Evolutionary conservation across 345 rosid genomes (phyloP).

Genomic region (Gossypium stocksii): DNA sequence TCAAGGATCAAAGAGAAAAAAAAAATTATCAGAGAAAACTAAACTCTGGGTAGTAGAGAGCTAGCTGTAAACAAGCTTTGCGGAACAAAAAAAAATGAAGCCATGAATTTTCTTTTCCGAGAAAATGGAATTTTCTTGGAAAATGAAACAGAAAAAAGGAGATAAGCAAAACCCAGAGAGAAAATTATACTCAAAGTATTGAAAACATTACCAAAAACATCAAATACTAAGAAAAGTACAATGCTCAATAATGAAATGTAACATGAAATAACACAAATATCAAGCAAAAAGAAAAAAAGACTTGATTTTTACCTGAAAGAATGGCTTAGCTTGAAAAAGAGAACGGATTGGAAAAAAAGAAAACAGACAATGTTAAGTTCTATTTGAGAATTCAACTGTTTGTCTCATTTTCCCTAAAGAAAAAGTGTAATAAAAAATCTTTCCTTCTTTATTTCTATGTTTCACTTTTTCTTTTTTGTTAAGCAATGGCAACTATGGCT

Average conservation of each 20-base stretch:
- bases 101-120: conserved; percentile 2
- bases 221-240: background rate
- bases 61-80: background rate
- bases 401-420: too few relatives aligned
- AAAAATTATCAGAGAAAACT: background rate
- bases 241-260: background rate
- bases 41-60: background rate
- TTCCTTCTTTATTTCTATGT: too few relatives aligned
- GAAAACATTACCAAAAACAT: background rate
- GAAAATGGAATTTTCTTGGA: background rate
- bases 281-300: background rate
- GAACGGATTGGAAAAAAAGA: background rate
- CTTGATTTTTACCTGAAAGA: background rate
- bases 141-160: background rate
- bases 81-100: background rate
- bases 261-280: conserved; percentile 3
- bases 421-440: too few relatives aligned
- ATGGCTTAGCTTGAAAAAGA: background rate
- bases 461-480: too few relatives aligned
- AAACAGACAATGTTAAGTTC: too few relatives aligned
- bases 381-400: too few relatives aligned
- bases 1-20: background rate
- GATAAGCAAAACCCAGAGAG: background rate
- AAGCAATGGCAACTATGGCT: too few relatives aligned
- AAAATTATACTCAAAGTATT: background rate